Conservation (phyloP, 1,139 yeast genomes). For the Geotrichum carabidarum region DNA sequence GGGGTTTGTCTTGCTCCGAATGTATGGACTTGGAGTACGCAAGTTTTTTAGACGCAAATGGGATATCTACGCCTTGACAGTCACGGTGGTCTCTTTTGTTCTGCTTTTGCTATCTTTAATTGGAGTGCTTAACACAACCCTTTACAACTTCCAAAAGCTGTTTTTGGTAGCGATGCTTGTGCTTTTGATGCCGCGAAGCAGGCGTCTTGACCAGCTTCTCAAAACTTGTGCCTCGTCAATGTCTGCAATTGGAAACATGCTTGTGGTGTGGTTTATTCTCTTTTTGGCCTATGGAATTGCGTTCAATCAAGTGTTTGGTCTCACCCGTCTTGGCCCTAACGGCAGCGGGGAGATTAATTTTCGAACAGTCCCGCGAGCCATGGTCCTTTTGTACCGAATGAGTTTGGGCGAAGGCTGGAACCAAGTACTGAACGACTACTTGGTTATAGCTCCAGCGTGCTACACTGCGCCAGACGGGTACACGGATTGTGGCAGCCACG, state of each 20-base stretch:
- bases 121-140: neutral
- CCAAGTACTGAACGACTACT: slow-evolving; percentile 66
- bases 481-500: slow-evolving; percentile 76
- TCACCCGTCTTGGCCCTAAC: slow-evolving; percentile 73
- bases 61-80: slow-evolving; percentile 54
- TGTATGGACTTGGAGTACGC: slow-evolving; percentile 56
- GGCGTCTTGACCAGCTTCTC: slow-evolving; percentile 67
- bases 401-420: slow-evolving; percentile 99
- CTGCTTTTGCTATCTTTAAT: slow-evolving; percentile 20
- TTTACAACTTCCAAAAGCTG: slow-evolving; percentile 35
- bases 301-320: slow-evolving; percentile 83
- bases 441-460: slow-evolving; percentile 65
- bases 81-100: slow-evolving; percentile 38
- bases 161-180: slow-evolving; percentile 47
- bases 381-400: slow-evolving; percentile 72
- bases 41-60: slow-evolving; percentile 55
- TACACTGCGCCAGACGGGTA: slow-evolving; percentile 37
- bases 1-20: slow-evolving; percentile 33
- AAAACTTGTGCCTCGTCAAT: slow-evolving; percentile 80
- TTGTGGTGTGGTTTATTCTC: slow-evolving; percentile 79
- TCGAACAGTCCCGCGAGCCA: slow-evolving; percentile 77
- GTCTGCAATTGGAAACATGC: slow-evolving; percentile 62
- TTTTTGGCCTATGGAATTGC: slow-evolving; percentile 90
- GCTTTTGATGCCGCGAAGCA: slow-evolving; percentile 71
- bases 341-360: slow-evolving; percentile 70